Evolutionary conservation across 1,284 basidiomycete genomes (phyloP), one percentile per base, ranked within the genome.

Genomic region (Uromyces viciae-fabae): DNA sequence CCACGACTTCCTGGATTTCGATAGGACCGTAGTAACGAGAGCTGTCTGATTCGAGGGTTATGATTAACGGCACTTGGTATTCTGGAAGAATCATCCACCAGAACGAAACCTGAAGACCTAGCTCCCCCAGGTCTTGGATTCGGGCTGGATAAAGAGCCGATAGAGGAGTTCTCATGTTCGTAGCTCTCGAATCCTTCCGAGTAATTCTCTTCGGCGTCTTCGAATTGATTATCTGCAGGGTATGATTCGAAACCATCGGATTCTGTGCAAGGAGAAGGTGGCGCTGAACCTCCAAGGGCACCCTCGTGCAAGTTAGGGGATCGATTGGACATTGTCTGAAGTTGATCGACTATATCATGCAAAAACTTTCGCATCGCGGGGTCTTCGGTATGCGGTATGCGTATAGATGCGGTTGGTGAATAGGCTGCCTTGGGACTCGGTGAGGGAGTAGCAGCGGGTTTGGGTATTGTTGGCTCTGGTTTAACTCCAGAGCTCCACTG

Each of bases 311-410:
- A 62, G 46, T 81, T 81, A 62, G 83, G 83, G 62, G 86, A 86
- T 46, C 86, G 86, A 82, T 86, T 86, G 83, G 91, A 90, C 87
- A 94, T 90, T 66, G 89, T 89, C 81, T 91, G 91, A 66, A 94
- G 89, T 83, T 93, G 92, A 58, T 93, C 90, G 8, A 91, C 91
- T 72, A 95, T 91, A 86, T 94, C 92, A 79, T 91, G 88, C 86
- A 94, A 92, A 86, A 94, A 94, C 56, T 89, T 86, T 82, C 93
- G 91, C 85, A 94, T 90, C 60, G 90, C 90, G 66, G 90, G 90
- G 83, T 93, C 91, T 82, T 90, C 88, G 38, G 90, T 86, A 75
- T 90, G 88, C 0, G 91, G 90, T 28, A 86, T 85, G 25, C 82
- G 81, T 40, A 86, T 85, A 28, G 84, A 83, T 19, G 83, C 83